A percentile compares a stretch with the other conserved stretches of the same genome.
Evolutionary conservation across 164 flowering plant genomes (phyloP).

Genomic region (Saururus chinensis): DNA sequence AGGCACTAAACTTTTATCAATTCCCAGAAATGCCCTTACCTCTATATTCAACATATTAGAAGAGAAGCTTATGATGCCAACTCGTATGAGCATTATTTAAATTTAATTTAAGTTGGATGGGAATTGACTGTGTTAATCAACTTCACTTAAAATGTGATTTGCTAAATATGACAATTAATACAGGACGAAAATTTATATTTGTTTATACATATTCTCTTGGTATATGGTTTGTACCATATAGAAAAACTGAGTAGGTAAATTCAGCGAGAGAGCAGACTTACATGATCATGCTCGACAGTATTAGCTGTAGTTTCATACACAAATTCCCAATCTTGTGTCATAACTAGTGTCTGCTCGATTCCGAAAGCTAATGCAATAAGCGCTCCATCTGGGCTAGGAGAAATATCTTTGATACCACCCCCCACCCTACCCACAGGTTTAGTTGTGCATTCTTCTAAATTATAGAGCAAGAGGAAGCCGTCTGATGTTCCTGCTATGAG

Average conservation of each 20-base stretch:
- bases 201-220: background rate
- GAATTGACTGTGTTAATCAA: background rate
- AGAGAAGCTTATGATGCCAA: background rate
- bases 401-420: conserved; percentile 72
- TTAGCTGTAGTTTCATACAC: conserved; percentile 62
- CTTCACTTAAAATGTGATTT: background rate
- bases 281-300: conserved; percentile 41
- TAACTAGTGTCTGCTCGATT: conserved; percentile 64
- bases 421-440: conserved; percentile 88
- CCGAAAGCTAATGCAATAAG: conserved; percentile 68
- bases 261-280: conserved; percentile 49
- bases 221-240: background rate
- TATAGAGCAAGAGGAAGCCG: conserved; percentile 55
- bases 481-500: conserved; percentile 59
- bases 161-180: background rate
- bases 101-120: background rate
- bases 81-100: background rate
- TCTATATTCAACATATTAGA: background rate
- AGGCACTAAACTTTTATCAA: no score
- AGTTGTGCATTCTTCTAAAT: conserved; percentile 39
- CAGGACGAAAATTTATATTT: background rate
- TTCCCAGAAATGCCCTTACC: no score
- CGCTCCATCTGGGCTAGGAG: conserved; percentile 98
- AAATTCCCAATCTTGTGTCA: conserved; percentile 97
- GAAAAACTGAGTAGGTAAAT: conserved; percentile 5